Percentiles rank a stretch among this genome's conserved stretches.
These are phyloP conservation scores for Umbelopsis sp. DNA, from an alignment of 192 early-diverging fungal genomes.

Conservation along the genomic window DNA sequence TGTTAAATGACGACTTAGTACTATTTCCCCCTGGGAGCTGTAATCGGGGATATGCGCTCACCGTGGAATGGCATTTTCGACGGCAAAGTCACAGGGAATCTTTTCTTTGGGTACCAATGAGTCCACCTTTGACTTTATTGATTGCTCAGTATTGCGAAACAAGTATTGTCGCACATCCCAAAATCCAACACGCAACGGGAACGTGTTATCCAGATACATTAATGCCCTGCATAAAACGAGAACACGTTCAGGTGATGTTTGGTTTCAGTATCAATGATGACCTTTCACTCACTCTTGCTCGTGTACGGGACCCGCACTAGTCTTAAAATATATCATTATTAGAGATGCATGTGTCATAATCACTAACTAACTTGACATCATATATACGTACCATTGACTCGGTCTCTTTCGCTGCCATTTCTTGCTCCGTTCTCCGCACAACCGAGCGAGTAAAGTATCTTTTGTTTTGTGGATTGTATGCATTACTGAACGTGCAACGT, in stretches of 20 bases:
- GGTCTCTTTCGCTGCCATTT: slow-evolving; percentile 9
- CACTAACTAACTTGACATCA: neutral
- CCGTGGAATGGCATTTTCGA: slow-evolving; percentile 54
- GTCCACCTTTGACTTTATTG: slow-evolving; percentile 22
- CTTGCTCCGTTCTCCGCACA: slow-evolving; percentile 12
- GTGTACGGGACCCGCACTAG: neutral
- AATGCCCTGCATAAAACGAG: neutral
- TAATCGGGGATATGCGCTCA: slow-evolving; percentile 26
- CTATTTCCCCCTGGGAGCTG: no score
- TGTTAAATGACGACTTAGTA: neutral
- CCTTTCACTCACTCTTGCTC: neutral
- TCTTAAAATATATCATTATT: neutral
- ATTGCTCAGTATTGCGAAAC: slow-evolving; percentile 19
- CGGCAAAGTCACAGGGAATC: slow-evolving; percentile 51
- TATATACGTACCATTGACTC: neutral
- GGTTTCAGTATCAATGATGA: neutral
- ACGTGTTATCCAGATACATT: slow-evolving; percentile 44
- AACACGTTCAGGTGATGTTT: neutral
- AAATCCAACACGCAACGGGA: slow-evolving; percentile 34
- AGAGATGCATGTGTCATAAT: neutral
- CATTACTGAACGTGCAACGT: neutral
- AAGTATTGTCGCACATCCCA: slow-evolving; percentile 41
- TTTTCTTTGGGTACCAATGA: slow-evolving; percentile 39
- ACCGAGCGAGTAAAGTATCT: neutral
- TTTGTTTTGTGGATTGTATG: neutral